Base-by-base conservation (phyloP, 2,329 filamentous ascomycete species). In the Colletotrichum costaricense region DNA sequence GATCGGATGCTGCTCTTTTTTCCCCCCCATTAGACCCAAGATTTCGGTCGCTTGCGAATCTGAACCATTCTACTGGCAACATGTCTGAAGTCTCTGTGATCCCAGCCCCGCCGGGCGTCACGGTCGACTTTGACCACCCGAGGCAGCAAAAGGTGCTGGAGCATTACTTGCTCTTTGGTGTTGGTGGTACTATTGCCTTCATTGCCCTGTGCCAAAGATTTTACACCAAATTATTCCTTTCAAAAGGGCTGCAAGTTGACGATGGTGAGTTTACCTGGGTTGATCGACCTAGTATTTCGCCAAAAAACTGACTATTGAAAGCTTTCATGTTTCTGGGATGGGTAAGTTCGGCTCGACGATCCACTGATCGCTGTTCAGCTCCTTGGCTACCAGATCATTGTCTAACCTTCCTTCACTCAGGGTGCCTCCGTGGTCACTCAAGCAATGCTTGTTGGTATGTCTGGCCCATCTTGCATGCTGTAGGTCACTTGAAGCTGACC, bases 191-290 rank as follows among this genome's bases (percentile, higher is more conserved):
- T 1, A 67, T 79, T 5, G 75, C 77, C 1, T 57, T 74, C 1
- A 42, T 77, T 2, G 63, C 74, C 12, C 11, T 79, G 19, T 3
- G 58, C 5, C 78, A 79, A 54, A 64, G 77, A 12, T 68, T 77
- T 2, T 78, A 78, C 62, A 81, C 80, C 3, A 82, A 81, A 65
- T 56, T 80, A 0, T 80, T 67, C 30, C 58, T 78, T 9, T 70
- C 75, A 2, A 76, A 73, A 14, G 77, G 77, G 8, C 55, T 79
- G 1, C 67, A 75, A 6, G 19, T 77, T 5, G 77, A 79, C 19
- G 78, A 79, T 69, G 70, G 77, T 78, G 66, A 24, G 76, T 66
- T 35, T 22, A 19, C 22, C 14, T 35, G 9, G 24, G 5, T 14
- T 16, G 3, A 8, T 16, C 14, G 14, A 14, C 2, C 33, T 0